Percentiles rank a stretch among this genome's conserved stretches.
Evolutionary conservation across 202 grass and related monocot genomes (phyloP).

Genomic region (Schoenoplectus tabernaemontani): DNA sequence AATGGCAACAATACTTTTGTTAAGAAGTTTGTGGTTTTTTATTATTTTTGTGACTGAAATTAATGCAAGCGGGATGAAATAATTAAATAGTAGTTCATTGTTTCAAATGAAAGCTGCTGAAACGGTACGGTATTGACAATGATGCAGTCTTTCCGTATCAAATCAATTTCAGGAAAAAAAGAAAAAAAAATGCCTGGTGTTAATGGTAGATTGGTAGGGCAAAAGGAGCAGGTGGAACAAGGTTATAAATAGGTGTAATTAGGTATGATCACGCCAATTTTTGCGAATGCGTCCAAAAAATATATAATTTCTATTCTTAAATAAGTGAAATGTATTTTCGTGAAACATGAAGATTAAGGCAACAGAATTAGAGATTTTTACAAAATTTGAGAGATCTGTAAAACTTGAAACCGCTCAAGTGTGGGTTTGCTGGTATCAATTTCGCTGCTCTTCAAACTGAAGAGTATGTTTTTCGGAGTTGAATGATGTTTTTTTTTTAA

Average conservation of each 20-base stretch:
- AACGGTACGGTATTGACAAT: neutral
- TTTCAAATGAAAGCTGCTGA: neutral
- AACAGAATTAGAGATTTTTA: neutral
- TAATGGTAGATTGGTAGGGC: constrained; percentile 27
- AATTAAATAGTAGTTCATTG: neutral
- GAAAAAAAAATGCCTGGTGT: neutral
- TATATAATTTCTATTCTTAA: neutral
- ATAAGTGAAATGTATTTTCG: neutral
- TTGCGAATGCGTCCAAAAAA: neutral
- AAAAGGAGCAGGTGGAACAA: constrained; percentile 19
- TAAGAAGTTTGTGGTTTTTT: neutral
- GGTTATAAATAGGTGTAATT: constrained; percentile 1
- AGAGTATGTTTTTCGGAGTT: too few relatives aligned
- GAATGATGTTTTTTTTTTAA: too few relatives aligned
- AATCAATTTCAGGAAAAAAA: neutral
- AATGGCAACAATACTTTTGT: neutral
- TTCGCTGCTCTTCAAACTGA: too few relatives aligned
- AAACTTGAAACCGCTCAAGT: neutral
- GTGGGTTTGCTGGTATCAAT: neutral
- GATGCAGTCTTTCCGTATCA: neutral
- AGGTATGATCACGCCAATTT: neutral
- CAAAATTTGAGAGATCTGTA: neutral
- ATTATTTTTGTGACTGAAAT: neutral
- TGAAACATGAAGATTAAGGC: neutral
- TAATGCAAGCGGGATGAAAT: too few relatives aligned